Base-by-base conservation (phyloP, 2,329 filamentous ascomycete genomes). In the Phaeosphaeriaceae sp. region DNA sequence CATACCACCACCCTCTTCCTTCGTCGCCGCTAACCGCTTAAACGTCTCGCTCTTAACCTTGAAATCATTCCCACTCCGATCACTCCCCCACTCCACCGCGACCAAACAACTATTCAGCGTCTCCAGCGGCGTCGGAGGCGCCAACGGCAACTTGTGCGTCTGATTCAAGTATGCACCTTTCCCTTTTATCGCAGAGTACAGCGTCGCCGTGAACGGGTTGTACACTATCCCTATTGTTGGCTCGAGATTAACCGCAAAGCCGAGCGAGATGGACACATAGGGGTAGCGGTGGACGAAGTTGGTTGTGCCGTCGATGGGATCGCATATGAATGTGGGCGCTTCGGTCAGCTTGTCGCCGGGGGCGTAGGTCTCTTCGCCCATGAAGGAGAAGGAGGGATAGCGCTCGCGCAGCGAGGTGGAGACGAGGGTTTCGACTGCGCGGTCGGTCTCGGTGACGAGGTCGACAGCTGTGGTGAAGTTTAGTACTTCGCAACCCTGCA, bases 211-310 rank as follows among this genome's bases (percentile, higher is more conserved):
- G 78, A 89, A 92, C 0, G 91, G 91, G 78, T 93, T 93, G 80
- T 92, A 93, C 61, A 94, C 88, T 57, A 94, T 88, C 60, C 91
- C 91, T 46, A 93, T 83, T 53, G 82, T 81, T 21, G 91, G 90
- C 55, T 74, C 70, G 62, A 85, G 84, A 69, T 85, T 78, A 60
- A 92, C 78, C 45, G 89, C 84, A 56, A 94, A 83, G 47, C 91
- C 91, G 33, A 94, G 86, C 11, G 89, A 92, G 78, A 93, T 89
- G 79, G 88, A 91, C 61, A 91, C 90, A 68, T 87, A 84, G 62
- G 87, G 89, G 78, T 91, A 89, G 20, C 85, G 85, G 78, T 93
- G 91, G 48, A 93, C 85, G 71, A 94, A 93, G 82, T 93, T 93
- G 51, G 89, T 92, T 7, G 86, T 93, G 71, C 90, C 91, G 78